Conservation (phyloP, 331 rosid species). For the Acacia pycnantha region DNA sequence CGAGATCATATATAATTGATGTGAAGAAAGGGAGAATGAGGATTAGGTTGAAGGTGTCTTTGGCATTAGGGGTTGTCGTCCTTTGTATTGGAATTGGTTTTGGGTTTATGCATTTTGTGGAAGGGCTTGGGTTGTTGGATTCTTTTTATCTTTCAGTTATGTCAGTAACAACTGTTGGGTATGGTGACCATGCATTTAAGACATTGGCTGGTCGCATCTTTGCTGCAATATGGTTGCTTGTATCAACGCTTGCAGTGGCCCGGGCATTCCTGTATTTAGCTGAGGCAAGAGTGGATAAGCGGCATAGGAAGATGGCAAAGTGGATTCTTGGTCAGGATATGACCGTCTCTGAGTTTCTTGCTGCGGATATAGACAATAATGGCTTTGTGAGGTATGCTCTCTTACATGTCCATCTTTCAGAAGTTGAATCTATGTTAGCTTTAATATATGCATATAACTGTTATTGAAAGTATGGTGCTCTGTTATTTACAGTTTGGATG, state of each 20-base stretch:
- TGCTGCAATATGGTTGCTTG: constrained; percentile 94
- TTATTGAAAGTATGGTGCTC: constrained; percentile 7
- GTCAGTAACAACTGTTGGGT: constrained; percentile 99
- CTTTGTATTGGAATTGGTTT: constrained; percentile 89
- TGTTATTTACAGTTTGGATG: neutral
- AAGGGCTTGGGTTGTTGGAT: constrained; percentile 87
- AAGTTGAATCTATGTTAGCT: neutral
- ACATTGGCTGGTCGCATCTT: constrained; percentile 81
- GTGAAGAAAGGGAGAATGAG: constrained; percentile 99
- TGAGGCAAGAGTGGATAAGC: constrained; percentile 76
- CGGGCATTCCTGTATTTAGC: constrained; percentile 80
- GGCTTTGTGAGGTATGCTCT: constrained; percentile 67
- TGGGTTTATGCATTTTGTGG: constrained; percentile 82
- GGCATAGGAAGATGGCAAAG: constrained; percentile 72
- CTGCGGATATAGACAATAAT: constrained; percentile 76
- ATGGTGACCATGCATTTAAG: constrained; percentile 83
- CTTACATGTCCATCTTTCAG: neutral
- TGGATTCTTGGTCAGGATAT: constrained; percentile 78
- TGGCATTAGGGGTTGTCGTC: constrained; percentile 92
- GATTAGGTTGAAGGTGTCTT: constrained; percentile 90
- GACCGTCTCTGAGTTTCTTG: constrained; percentile 73
- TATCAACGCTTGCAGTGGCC: constrained; percentile 92
- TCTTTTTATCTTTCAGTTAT: constrained; percentile 94
- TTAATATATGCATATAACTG: neutral
- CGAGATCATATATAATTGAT: constrained; percentile 71